A percentile compares a stretch with the other conserved stretches of the same genome.
Evolutionary conservation across 2,329 filamentous ascomycete genomes (phyloP).

Genomic region (Colletotrichum destructivum): DNA sequence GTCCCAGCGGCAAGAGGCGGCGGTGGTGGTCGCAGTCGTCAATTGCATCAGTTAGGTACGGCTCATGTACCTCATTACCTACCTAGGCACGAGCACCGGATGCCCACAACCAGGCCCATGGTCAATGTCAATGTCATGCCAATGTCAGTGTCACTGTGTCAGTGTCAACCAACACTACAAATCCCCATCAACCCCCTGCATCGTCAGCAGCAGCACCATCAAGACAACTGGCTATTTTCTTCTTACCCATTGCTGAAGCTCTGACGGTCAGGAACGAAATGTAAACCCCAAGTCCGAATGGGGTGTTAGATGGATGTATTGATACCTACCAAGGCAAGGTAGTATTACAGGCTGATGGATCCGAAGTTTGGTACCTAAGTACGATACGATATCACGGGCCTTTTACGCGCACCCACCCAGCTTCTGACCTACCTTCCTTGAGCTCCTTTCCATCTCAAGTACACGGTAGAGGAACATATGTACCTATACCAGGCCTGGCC

Average conservation of each 20-base stretch:
- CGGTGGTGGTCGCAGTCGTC: too few relatives aligned
- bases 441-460: neutral
- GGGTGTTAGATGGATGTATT: neutral
- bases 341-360: neutral
- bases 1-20: too few relatives aligned
- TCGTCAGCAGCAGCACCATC: neutral
- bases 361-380: neutral
- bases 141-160: constrained; percentile 1
- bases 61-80: neutral
- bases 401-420: neutral
- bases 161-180: neutral
- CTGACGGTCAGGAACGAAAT: neutral
- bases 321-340: too few relatives aligned
- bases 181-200: too few relatives aligned
- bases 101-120: neutral
- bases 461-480: neutral
- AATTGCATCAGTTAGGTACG: too few relatives aligned
- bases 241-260: neutral
- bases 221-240: neutral
- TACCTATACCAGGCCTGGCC: neutral
- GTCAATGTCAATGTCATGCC: constrained; percentile 5
- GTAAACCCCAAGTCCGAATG: neutral
- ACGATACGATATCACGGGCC: neutral
- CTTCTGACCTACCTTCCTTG: neutral
- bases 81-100: neutral